Percentiles rank a stretch among this genome's conserved stretches.
These are phyloP conservation scores for Zygoascus bituminiphila DNA, from an alignment of 805 yeast species.

Conservation along the genomic window DNA sequence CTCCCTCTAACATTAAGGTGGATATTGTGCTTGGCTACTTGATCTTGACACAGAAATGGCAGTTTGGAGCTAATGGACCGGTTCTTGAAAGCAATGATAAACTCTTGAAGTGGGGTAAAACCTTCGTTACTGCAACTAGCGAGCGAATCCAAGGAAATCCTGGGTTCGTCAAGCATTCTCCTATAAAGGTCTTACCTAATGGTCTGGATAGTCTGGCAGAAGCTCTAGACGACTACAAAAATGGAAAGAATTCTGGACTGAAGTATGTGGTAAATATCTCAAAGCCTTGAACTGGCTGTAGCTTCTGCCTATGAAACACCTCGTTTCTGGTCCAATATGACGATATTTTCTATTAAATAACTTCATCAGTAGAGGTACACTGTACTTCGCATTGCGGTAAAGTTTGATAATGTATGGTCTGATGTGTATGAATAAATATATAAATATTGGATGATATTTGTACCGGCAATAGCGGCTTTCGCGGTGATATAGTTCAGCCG, in stretches of 20 bases:
- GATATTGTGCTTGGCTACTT: slow-evolving; percentile 12
- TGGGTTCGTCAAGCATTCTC: slow-evolving; percentile 7
- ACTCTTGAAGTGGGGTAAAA: background rate
- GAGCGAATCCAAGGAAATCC: background rate
- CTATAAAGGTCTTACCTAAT: slow-evolving; percentile 9
- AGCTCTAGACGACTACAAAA: slow-evolving; percentile 9
- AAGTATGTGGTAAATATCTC: slow-evolving; percentile 10
- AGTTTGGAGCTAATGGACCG: slow-evolving; percentile 4
- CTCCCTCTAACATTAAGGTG: slow-evolving; percentile 6
- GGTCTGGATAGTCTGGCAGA: slow-evolving; percentile 12
- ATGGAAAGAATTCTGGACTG: slow-evolving; percentile 12
- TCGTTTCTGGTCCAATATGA: no score
- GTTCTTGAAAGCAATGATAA: no score
- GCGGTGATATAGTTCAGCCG: background rate
- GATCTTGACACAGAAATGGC: slow-evolving; percentile 9
- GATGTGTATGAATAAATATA: no score
- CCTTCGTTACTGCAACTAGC: slow-evolving; percentile 4
- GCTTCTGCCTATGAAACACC: no score
- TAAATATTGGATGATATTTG: no score
- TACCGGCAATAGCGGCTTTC: background rate
- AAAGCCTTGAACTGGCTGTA: background rate
- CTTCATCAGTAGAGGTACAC: no score
- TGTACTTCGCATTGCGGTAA: no score
- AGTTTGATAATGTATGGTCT: no score
- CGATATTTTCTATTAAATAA: no score